A percentile compares a stretch with the other conserved stretches of the same genome.
Evolutionary conservation across 176 grass and related monocot genomes (phyloP).

Genomic region (Aechmea fasciata): DNA sequence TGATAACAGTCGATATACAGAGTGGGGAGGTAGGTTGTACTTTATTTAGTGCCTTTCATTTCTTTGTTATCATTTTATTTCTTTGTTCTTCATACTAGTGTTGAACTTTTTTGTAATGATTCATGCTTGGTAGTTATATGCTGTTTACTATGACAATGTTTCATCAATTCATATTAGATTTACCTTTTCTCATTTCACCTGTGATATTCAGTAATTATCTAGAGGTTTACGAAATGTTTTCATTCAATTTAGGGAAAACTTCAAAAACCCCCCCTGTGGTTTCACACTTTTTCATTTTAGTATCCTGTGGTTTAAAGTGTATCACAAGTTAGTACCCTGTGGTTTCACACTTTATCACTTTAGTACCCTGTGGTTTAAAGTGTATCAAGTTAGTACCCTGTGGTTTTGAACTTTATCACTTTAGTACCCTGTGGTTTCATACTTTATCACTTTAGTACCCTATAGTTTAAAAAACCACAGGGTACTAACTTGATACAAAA

Average conservation of each 20-base stretch:
- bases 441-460: too few relatives aligned
- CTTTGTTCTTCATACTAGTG: not conserved
- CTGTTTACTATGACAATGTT: not conserved
- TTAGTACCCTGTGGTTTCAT: too few relatives aligned
- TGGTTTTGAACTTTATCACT: too few relatives aligned
- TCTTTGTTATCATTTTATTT: not conserved
- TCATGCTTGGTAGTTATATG: not conserved
- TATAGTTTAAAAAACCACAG: too few relatives aligned
- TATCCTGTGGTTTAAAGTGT: too few relatives aligned
- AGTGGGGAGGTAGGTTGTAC: constrained; percentile 65
- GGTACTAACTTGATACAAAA: too few relatives aligned
- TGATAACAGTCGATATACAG: constrained; percentile 93
- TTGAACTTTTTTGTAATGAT: not conserved
- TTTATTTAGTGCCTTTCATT: not conserved
- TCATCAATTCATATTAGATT: not conserved
- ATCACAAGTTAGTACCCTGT: too few relatives aligned
- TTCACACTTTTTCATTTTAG: too few relatives aligned
- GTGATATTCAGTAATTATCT: not conserved
- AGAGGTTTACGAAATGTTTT: not conserved
- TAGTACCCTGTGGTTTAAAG: too few relatives aligned
- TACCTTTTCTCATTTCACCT: not conserved
- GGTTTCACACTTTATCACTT: too few relatives aligned
- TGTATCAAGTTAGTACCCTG: too few relatives aligned
- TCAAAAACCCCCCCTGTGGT: too few relatives aligned
- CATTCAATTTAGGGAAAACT: not conserved